Evolutionary conservation across 2,329 filamentous ascomycete species (phyloP).

Genomic region (Seiridium unicorne): DNA sequence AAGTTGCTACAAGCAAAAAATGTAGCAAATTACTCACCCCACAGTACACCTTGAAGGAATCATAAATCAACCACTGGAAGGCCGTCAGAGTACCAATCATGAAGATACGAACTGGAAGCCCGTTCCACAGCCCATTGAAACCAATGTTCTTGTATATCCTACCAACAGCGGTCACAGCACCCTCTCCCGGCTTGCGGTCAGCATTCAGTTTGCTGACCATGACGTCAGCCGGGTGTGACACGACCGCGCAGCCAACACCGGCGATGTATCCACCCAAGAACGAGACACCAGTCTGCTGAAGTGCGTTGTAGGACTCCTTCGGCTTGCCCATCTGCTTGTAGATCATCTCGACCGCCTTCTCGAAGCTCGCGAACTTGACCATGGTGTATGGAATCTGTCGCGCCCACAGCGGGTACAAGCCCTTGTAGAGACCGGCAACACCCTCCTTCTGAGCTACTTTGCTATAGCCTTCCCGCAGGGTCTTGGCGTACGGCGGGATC

Average conservation of each 20-base stretch:
- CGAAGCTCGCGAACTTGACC: constrained; percentile 26
- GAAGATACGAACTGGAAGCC: constrained; percentile 75
- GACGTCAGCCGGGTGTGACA: constrained; percentile 75
- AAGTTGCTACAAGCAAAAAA: neutral
- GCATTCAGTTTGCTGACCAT: constrained; percentile 90
- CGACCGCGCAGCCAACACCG: constrained; percentile 78
- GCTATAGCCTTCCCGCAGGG: constrained; percentile 68
- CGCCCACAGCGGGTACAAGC: constrained; percentile 82
- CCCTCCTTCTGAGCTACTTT: constrained; percentile 71
- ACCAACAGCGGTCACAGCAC: constrained; percentile 66
- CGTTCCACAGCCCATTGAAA: constrained; percentile 84
- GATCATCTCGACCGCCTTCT: constrained; percentile 13
- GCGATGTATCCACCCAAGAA: constrained; percentile 80
- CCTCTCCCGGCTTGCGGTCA: constrained; percentile 69
- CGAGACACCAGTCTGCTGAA: constrained; percentile 28
- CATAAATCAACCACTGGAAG: constrained; percentile 88
- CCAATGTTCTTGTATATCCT: constrained; percentile 84
- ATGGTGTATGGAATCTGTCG: constrained; percentile 85
- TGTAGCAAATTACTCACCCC: constrained; percentile 1
- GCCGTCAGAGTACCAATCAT: constrained; percentile 81
- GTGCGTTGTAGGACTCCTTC: constrained; percentile 55
- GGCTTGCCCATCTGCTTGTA: constrained; percentile 56
- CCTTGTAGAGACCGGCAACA: constrained; percentile 71
- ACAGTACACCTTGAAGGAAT: constrained; percentile 12
- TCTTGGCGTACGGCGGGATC: constrained; percentile 72